phyloP scores from a whole-genome alignment of 1,284 basidiomycete species.

The Irpex sp. region DNA sequence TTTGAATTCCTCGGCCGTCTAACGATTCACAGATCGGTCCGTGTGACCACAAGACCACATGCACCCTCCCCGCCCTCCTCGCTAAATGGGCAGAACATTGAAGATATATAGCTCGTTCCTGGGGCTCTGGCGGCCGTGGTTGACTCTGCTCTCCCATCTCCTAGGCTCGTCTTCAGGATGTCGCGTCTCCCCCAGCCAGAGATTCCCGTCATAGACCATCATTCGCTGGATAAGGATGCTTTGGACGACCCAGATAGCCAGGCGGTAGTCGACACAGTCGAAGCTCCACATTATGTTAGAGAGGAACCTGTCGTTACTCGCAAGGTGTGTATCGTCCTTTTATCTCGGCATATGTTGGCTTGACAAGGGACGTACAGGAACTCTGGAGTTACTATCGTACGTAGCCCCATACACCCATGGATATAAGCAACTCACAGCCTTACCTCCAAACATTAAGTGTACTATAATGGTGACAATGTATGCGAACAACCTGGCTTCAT shows the following conservation, averaged over 20 bases:
- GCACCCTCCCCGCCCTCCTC: not conserved
- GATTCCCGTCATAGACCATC: slow-evolving; percentile 6
- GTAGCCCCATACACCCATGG: slow-evolving; percentile 17
- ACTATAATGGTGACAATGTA: slow-evolving; percentile 74
- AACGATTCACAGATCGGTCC: not conserved
- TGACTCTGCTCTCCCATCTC: not conserved
- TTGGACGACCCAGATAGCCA: not conserved
- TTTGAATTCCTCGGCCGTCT: not conserved
- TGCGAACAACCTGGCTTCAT: not conserved
- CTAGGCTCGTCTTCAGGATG: not conserved
- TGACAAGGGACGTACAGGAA: slow-evolving; percentile 35
- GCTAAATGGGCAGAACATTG: not conserved
- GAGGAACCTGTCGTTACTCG: slow-evolving; percentile 29
- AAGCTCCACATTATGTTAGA: slow-evolving; percentile 14
- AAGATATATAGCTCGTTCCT: not conserved
- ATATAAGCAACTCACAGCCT: not conserved
- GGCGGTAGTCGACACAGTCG: not conserved
- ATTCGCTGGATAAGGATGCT: slow-evolving; percentile 4
- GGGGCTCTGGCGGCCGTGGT: not conserved
- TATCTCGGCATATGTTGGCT: not conserved
- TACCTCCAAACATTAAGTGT: slow-evolving; percentile 38
- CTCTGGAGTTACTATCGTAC: slow-evolving; percentile 72
- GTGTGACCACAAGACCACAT: not conserved
- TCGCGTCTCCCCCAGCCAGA: slow-evolving; percentile 8
- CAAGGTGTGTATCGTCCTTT: slow-evolving; percentile 19